A percentile compares a stretch with the other conserved stretches of the same genome.
phyloP scores from a whole-genome alignment of 306 rosid species.

The Citrullus mucosospermus region DNA sequence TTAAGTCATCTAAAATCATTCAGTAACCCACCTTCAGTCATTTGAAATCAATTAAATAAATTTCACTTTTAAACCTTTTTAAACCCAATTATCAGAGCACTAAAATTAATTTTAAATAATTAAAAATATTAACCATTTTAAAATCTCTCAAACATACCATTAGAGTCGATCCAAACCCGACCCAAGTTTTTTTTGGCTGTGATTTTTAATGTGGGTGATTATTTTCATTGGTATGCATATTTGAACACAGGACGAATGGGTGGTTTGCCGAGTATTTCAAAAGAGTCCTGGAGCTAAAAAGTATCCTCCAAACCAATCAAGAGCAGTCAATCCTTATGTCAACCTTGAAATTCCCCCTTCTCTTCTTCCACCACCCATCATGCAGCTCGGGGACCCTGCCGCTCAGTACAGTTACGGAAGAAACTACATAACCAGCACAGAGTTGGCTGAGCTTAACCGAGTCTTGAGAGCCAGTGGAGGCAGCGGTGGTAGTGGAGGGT shows the following conservation, averaged over 20 bases:
- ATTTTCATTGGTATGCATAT: background rate
- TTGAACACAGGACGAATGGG: conserved; percentile 68
- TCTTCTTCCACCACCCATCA: conserved; percentile 23
- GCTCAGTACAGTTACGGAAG: conserved; percentile 47
- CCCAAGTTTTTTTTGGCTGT: too few species aligned
- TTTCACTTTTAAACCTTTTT: too few species aligned
- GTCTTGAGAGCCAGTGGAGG: conserved; percentile 21
- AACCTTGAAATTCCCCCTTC: conserved; percentile 40
- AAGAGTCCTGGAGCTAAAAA: conserved; percentile 70
- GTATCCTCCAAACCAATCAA: conserved; percentile 44
- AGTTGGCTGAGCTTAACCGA: conserved; percentile 49
- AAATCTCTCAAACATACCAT: too few species aligned
- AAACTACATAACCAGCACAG: conserved; percentile 32
- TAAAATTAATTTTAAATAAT: too few species aligned
- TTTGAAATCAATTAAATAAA: too few species aligned
- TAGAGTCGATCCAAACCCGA: too few species aligned
- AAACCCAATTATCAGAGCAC: too few species aligned
- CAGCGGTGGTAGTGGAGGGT: conserved; percentile 8
- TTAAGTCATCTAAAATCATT: too few species aligned
- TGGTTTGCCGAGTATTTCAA: conserved; percentile 69
- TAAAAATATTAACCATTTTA: too few species aligned
- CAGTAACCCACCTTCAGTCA: too few species aligned
- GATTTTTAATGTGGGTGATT: too few species aligned
- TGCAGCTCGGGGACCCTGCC: conserved; percentile 49
- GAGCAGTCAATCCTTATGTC: conserved; percentile 41